Evolutionary conservation across 495 filamentous ascomycete species (phyloP).

Genomic region (Penicillium canariense): DNA sequence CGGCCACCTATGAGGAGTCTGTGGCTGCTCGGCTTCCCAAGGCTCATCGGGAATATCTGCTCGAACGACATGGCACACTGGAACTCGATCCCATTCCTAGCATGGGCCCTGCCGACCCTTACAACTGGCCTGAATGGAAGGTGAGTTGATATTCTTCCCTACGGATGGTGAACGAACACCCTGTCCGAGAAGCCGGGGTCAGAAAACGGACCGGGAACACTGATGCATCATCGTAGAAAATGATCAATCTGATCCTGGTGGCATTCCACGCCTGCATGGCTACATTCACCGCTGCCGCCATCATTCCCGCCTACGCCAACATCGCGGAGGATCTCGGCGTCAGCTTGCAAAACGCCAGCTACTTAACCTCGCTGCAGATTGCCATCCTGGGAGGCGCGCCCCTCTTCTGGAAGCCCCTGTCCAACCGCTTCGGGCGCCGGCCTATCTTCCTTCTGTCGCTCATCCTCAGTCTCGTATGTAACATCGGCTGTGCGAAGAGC

Average conservation of each 20-base stretch:
- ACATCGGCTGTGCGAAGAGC: constrained; percentile 46
- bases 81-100: constrained; percentile 53
- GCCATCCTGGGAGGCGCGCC: constrained; percentile 48
- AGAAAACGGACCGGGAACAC: constrained; percentile 3
- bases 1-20: constrained; percentile 30
- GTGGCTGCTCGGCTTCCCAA: constrained; percentile 32
- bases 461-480: constrained; percentile 42
- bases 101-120: constrained; percentile 50
- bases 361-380: constrained; percentile 52
- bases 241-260: constrained; percentile 50
- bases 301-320: constrained; percentile 50
- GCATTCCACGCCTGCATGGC: constrained; percentile 56
- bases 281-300: constrained; percentile 53
- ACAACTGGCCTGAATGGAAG: constrained; percentile 58
- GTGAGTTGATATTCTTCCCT: constrained; percentile 26
- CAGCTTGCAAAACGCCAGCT: constrained; percentile 41
- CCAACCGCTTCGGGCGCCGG: constrained; percentile 55
- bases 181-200: background rate
- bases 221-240: constrained; percentile 44
- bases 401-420: constrained; percentile 55
- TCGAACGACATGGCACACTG: constrained; percentile 53
- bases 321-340: constrained; percentile 44
- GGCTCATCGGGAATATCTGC: constrained; percentile 49
- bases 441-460: constrained; percentile 51
- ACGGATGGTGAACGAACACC: background rate